Conservation (phyloP, 768 basidiomycete genomes). For the Termitomyces sp. region DNA sequence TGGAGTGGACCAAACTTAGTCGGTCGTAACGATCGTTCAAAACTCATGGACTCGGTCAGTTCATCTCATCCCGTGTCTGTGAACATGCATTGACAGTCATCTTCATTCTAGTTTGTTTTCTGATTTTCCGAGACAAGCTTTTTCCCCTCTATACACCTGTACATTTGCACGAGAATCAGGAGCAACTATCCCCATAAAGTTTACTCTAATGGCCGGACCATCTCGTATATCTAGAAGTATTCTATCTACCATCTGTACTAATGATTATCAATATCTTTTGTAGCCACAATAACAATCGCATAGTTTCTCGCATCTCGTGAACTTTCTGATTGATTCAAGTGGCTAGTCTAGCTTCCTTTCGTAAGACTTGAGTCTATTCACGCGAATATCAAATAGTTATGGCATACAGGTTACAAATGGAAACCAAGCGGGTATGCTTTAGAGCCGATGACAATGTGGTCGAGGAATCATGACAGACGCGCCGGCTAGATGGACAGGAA, state of each 20-base stretch:
- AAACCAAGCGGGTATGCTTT: neutral
- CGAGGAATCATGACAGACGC: neutral
- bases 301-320: neutral
- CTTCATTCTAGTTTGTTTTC: conserved; percentile 15
- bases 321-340: neutral
- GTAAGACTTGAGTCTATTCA: neutral
- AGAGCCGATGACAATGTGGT: neutral
- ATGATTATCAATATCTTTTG: conserved; percentile 4
- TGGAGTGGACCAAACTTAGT: conserved; percentile 23
- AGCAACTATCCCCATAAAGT: conserved; percentile 1
- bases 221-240: conserved; percentile 9
- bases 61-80: conserved; percentile 14
- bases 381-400: neutral
- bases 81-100: conserved; percentile 1
- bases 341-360: neutral
- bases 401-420: neutral
- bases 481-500: neutral
- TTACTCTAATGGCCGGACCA: conserved; percentile 13
- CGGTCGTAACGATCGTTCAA: conserved; percentile 25
- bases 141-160: neutral
- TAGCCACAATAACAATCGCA: conserved; percentile 6
- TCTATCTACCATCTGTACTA: conserved; percentile 5
- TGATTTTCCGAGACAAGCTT: conserved; percentile 4
- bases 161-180: neutral
- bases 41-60: conserved; percentile 24